Evolutionary conservation across 805 yeast species (phyloP).

Genomic region (Monosporozyma aquatica): DNA sequence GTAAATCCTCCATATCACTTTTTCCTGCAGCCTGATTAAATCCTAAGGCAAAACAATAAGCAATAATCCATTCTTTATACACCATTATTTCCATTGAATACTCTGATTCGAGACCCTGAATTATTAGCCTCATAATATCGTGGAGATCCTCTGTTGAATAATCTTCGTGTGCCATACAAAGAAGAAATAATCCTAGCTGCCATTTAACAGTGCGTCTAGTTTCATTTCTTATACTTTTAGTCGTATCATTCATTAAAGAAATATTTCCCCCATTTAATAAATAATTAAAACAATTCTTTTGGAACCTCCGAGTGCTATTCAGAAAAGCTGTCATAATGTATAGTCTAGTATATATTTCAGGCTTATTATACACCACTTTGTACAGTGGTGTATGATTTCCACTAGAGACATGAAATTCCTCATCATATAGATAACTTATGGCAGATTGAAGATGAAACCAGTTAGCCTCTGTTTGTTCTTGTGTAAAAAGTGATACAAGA

Average conservation of each 20-base stretch:
- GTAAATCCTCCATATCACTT: conserved; percentile 12
- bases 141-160: background rate
- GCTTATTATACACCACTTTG: conserved; percentile 42
- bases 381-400: conserved; percentile 30
- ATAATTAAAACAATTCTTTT: too few species aligned
- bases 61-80: conserved; percentile 52
- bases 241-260: too few species aligned
- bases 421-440: conserved; percentile 45
- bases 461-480: conserved; percentile 47
- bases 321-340: conserved; percentile 30
- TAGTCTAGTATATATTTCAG: conserved; percentile 48
- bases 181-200: background rate
- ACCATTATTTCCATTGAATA: conserved; percentile 70
- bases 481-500: conserved; percentile 37
- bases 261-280: too few species aligned
- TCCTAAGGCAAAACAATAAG: conserved; percentile 6
- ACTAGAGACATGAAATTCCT: conserved; percentile 19
- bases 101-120: conserved; percentile 33
- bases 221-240: too few species aligned
- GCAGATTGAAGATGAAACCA: conserved; percentile 52
- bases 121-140: background rate
- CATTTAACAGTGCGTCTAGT: too few species aligned
- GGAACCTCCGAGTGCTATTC: too few species aligned
- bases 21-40: conserved; percentile 10
- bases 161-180: background rate